Evolutionary conservation across 495 filamentous ascomycete species (phyloP), one percentile per base, ranked within the genome.

Genomic region (Penicillium herquei): DNA sequence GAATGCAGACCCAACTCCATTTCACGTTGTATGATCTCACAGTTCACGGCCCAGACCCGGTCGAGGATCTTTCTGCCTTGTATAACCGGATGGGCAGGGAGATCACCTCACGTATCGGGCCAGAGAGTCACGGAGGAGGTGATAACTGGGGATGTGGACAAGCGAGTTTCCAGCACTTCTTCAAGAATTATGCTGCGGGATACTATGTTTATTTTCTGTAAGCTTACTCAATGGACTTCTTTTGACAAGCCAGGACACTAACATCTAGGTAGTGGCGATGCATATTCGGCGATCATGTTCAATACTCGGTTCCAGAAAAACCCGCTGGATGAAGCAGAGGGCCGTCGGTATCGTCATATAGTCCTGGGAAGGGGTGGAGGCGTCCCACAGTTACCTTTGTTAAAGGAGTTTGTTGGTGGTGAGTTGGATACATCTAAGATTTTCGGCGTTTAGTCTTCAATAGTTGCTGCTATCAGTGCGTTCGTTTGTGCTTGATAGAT

Each of bases 221-320:
- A 26, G 41, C 8, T 43, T 41, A 41, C 39, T 41, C 12, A 41
- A 43, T 10, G 6, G 17, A 43, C 0, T 3, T 1, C 21, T 43
- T 43, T 43, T 43, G 17, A 9, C 41, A 43, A 43, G 17, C 17
- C 41, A 43, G 41, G 17, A 43, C 21, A 7, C 41, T 43, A 26
- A 43, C 41, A 43, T 43, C 17, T 43, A 43, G 41, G 41, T 2
- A 26, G 41, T 43, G 41, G 41, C 41, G 41, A 18, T 7, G 43
- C 26, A 46, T 46, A 32, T 46, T 32, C 43, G 26, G 18, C 21
- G 18, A 46, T 46, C 43, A n/a, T 46, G 43, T 46, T 46, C 26
- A 32, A 46, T 32, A 46, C 43, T 30, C 26, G 43, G 43, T 46
- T 46, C 26, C 43, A 32, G 26, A 21, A 26, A 32, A 32, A 46